Percentiles rank a stretch among this genome's conserved stretches.
These are phyloP conservation scores for Cadophora sp. DNA, from an alignment of 2,329 filamentous ascomycete genomes.

Conservation along the genomic window DNA sequence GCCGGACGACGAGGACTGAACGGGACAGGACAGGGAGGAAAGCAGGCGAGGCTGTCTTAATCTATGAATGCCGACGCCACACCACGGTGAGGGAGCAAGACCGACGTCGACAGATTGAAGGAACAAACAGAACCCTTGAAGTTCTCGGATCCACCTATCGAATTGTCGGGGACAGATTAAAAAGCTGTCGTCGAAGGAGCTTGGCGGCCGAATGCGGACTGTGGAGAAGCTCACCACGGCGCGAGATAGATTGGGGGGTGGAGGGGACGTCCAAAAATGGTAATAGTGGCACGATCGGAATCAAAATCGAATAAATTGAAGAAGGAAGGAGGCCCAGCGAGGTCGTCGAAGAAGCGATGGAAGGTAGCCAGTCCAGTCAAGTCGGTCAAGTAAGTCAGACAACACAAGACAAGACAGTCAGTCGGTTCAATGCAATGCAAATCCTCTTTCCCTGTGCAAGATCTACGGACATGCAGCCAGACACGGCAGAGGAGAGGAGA, in stretches of 20 bases:
- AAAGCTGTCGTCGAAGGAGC: constrained; percentile 20
- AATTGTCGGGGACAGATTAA: constrained; percentile 26
- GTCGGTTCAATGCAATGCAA: not conserved
- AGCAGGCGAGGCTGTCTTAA: not conserved
- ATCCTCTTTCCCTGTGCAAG: constrained; percentile 12
- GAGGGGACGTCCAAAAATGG: not conserved
- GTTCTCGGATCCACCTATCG: not conserved
- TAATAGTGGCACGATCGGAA: not conserved
- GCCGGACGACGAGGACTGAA: constrained; percentile 4
- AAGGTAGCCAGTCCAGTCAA: not conserved
- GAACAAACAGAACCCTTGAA: constrained; percentile 10
- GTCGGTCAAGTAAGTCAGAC: not conserved
- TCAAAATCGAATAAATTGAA: constrained; percentile 2
- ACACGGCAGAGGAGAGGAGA: not conserved
- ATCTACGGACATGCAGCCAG: constrained; percentile 19
- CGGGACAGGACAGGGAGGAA: not conserved
- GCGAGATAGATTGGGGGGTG: constrained; percentile 9
- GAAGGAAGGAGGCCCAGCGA: constrained; percentile 15
- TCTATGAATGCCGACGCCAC: not conserved
- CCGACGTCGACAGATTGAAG: not conserved
- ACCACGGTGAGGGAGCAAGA: not conserved
- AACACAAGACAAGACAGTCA: not conserved
- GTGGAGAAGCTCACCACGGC: constrained; percentile 20
- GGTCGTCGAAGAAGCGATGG: not conserved
- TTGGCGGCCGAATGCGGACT: constrained; percentile 23